Conservation (phyloP, 148 eudicot genomes). For the Silene conica region DNA sequence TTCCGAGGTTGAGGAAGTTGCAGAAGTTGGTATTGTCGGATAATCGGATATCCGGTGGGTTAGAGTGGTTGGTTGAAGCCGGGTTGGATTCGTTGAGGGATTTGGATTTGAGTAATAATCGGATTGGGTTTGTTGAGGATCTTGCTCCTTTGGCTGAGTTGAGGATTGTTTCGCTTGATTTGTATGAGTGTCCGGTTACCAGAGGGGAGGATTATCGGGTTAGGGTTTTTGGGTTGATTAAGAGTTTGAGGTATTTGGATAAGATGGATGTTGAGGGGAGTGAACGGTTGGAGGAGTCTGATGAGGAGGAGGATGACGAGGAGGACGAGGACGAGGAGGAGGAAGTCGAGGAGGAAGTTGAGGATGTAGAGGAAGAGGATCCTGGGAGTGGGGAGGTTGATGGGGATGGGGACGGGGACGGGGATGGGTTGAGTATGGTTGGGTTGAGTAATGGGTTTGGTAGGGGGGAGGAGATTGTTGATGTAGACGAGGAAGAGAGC, state of each 20-base stretch:
- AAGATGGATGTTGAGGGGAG: slow-evolving; percentile 82
- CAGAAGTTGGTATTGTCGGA: slow-evolving; percentile 70
- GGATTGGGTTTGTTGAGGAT: slow-evolving; percentile 64
- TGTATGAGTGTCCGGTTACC: slow-evolving; percentile 97
- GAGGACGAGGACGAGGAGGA: slow-evolving; percentile 70
- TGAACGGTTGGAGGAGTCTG: slow-evolving; percentile 80
- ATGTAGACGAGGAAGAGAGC: slow-evolving; percentile 84
- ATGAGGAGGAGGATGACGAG: slow-evolving; percentile 50
- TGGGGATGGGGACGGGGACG: slow-evolving; percentile 37
- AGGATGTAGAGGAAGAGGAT: slow-evolving; percentile 60
- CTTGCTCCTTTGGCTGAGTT: slow-evolving; percentile 62
- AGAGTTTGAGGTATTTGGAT: slow-evolving; percentile 80
- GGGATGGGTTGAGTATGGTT: neutral
- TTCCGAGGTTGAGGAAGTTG: slow-evolving; percentile 57
- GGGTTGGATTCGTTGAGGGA: slow-evolving; percentile 62
- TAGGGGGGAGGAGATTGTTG: slow-evolving; percentile 47
- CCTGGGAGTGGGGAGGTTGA: slow-evolving; percentile 36
- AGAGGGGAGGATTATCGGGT: slow-evolving; percentile 76
- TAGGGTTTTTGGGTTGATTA: slow-evolving; percentile 79
- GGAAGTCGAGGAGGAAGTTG: slow-evolving; percentile 53
- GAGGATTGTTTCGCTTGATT: slow-evolving; percentile 73
- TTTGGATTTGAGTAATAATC: slow-evolving; percentile 84
- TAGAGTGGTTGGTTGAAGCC: slow-evolving; percentile 63
- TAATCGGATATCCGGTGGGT: slow-evolving; percentile 73
- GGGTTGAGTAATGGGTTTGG: slow-evolving; percentile 29